Conservation (phyloP, 257 asterid species). For the Lycium ferocissimum region DNA sequence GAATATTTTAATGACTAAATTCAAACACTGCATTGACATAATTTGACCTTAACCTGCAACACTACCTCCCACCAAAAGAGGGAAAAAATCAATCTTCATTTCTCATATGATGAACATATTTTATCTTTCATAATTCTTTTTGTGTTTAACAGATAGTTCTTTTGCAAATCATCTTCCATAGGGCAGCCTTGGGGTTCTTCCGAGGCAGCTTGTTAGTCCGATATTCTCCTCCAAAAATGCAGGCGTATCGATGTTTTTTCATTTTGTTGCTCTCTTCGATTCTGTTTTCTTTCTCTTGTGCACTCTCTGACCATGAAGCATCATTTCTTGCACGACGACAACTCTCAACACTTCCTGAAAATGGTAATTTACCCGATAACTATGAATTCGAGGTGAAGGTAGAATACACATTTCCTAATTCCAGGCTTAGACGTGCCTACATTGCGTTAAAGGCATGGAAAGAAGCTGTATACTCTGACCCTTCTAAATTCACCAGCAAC, state of each 20-base stretch:
- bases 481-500: slow-evolving; percentile 39
- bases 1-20: background rate
- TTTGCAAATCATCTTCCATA: background rate
- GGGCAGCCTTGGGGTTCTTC: slow-evolving; percentile 30
- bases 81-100: background rate
- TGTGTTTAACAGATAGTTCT: background rate
- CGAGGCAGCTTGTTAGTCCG: slow-evolving; percentile 21
- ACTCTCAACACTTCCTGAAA: slow-evolving; percentile 35
- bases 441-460: slow-evolving; percentile 50
- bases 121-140: background rate
- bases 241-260: slow-evolving; percentile 6
- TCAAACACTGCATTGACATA: background rate
- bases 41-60: background rate
- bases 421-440: slow-evolving; percentile 42
- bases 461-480: slow-evolving; percentile 43
- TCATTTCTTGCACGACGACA: slow-evolving; percentile 35
- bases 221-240: background rate
- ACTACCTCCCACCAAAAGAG: background rate
- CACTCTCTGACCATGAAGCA: slow-evolving; percentile 36
- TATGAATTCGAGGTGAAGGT: background rate
- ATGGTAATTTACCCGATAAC: slow-evolving; percentile 30
- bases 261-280: slow-evolving; percentile 10
- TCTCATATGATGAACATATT: background rate
- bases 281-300: slow-evolving; percentile 25
- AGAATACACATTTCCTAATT: slow-evolving; percentile 25